Percentiles rank a stretch among this genome's conserved stretches.
phyloP scores from a whole-genome alignment of 176 grass and related monocot genomes.

The Typha latifolia region DNA sequence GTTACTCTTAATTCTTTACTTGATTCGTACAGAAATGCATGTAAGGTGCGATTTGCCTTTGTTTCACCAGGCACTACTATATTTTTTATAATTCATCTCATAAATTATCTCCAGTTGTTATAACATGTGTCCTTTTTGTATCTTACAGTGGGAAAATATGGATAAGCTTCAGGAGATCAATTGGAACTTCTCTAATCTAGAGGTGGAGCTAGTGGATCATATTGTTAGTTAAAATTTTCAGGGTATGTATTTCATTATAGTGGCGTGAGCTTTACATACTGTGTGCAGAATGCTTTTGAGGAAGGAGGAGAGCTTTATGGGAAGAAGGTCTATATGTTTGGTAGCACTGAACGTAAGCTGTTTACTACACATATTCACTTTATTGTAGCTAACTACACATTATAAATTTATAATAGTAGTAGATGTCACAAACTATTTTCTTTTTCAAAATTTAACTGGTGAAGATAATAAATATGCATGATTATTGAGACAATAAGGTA shows the following conservation, averaged over 20 bases:
- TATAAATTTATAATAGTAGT: not conserved
- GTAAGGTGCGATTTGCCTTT: not conserved
- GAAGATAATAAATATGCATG: not conserved
- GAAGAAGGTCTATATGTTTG: conserved; percentile 84
- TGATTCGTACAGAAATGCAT: not conserved
- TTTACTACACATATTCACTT: not conserved
- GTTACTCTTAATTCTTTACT: not conserved
- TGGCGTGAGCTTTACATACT: conserved; percentile 15
- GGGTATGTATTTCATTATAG: conserved; percentile 2
- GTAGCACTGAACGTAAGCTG: conserved; percentile 70
- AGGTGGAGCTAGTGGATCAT: conserved; percentile 36
- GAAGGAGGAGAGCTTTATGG: conserved; percentile 67
- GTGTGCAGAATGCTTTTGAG: conserved; percentile 57
- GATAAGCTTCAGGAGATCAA: conserved; percentile 71
- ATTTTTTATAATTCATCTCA: not conserved
- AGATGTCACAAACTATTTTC: not conserved
- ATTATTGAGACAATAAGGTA: not conserved
- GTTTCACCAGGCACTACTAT: not conserved
- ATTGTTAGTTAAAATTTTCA: not conserved
- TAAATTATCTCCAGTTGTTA: not conserved
- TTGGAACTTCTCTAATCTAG: conserved; percentile 77
- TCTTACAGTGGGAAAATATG: conserved; percentile 80
- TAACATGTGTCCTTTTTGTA: conserved; percentile 5
- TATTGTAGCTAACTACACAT: not conserved
- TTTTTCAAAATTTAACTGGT: conserved; percentile 1